Evolutionary conservation across 2,329 filamentous ascomycete genomes (phyloP).

Genomic region (Fonsecaea erecta): DNA sequence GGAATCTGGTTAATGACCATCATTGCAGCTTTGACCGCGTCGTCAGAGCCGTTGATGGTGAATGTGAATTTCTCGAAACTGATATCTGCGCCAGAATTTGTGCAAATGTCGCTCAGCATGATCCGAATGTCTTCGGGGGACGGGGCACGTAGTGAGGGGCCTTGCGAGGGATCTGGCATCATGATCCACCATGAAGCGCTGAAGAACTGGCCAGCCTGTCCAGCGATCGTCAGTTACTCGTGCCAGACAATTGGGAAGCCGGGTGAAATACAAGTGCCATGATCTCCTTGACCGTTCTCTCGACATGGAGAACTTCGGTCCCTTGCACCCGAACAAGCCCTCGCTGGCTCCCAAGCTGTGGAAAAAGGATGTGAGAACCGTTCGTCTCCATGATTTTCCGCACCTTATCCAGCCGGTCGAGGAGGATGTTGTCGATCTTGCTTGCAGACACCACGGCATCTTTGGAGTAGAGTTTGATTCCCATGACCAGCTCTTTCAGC

Average conservation of each 20-base stretch:
- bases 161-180: constrained; percentile 69
- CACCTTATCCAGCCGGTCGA: constrained; percentile 91
- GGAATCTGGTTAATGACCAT: constrained; percentile 89
- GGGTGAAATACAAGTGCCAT: constrained; percentile 78
- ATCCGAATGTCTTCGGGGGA: constrained; percentile 73
- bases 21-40: constrained; percentile 93
- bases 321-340: constrained; percentile 89
- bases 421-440: constrained; percentile 92
- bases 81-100: constrained; percentile 92
- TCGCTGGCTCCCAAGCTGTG: constrained; percentile 81
- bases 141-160: constrained; percentile 62
- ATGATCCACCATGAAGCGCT: constrained; percentile 95
- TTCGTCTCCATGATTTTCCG: constrained; percentile 97
- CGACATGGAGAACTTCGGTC: constrained; percentile 88
- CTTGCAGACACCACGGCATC: constrained; percentile 86
- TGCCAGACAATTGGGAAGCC: background rate
- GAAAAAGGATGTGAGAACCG: constrained; percentile 92
- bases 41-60: constrained; percentile 91
- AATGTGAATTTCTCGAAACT: constrained; percentile 94
- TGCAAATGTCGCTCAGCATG: constrained; percentile 96
- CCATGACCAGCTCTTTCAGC: constrained; percentile 80
- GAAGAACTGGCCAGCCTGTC: constrained; percentile 92
- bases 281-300: constrained; percentile 91
- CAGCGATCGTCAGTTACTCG: constrained; percentile 39
- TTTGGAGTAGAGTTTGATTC: constrained; percentile 85